phyloP scores from a whole-genome alignment of 2,329 filamentous ascomycete genomes.

The Berkeleyomyces rouxiae region DNA sequence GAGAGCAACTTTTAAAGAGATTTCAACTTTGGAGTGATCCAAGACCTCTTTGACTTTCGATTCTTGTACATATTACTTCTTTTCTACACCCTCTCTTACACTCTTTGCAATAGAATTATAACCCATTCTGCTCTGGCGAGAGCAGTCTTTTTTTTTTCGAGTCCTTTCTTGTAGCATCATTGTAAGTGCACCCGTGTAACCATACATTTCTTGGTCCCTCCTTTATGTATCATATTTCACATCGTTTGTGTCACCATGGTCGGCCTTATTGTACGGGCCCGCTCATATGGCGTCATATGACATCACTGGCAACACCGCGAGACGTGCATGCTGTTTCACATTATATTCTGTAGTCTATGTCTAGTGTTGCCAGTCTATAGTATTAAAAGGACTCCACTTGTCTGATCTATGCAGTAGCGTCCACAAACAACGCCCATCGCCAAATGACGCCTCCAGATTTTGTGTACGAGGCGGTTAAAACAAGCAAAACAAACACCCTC shows the following conservation, averaged over 20 bases:
- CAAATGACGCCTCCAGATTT: neutral
- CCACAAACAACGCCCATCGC: neutral
- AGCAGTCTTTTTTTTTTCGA: no score
- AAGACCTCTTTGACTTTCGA: neutral
- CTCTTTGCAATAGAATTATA: no score
- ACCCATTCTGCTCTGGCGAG: no score
- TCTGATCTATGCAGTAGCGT: conserved; percentile 1
- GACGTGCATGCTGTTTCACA: neutral
- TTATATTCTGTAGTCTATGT: conserved; percentile 12
- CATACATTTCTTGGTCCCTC: neutral
- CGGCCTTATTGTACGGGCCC: neutral
- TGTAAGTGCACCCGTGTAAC: neutral
- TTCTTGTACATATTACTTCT: neutral
- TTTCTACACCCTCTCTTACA: no score
- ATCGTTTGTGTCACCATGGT: no score
- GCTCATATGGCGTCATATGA: neutral
- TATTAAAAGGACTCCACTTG: conserved; percentile 7
- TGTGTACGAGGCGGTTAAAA: neutral
- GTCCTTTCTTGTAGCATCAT: no score
- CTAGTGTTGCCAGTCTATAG: conserved; percentile 12
- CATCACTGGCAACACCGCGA: neutral
- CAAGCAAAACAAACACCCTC: neutral
- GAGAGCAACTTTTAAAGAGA: conserved; percentile 20
- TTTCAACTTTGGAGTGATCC: neutral
- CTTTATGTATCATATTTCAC: neutral